These are phyloP conservation scores for Neurospora sp. DNA, from an alignment of 2,329 filamentous ascomycete genomes.

Conservation along the genomic window DNA sequence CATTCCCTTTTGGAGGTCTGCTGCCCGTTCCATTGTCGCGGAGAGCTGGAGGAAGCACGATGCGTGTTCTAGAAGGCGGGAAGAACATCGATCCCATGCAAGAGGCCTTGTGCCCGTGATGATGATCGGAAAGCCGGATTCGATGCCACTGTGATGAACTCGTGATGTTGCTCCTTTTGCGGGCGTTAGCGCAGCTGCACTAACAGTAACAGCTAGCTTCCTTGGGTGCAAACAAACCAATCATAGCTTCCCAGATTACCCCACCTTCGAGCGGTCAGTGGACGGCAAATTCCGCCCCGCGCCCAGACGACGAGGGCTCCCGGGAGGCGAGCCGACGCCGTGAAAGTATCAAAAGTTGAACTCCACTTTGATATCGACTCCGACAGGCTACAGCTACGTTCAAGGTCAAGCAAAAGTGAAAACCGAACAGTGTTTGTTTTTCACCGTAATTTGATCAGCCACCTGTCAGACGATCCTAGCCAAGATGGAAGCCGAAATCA, in stretches of 20 bases:
- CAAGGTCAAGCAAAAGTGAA: not conserved
- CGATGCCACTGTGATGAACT: not conserved
- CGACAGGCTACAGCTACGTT: not conserved
- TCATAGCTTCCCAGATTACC: not conserved
- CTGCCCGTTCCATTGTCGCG: not conserved
- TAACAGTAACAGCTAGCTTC: not conserved
- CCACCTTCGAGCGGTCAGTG: not conserved
- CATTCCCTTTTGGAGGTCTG: not conserved
- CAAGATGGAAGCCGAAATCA: constrained; percentile 79
- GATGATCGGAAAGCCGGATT: not conserved
- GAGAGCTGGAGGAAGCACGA: not conserved
- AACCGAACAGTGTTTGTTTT: not conserved
- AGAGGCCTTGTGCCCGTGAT: not conserved
- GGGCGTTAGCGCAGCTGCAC: not conserved
- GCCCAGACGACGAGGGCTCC: not conserved
- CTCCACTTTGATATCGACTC: not conserved
- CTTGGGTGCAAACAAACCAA: not conserved
- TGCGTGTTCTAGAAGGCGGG: not conserved
- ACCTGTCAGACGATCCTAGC: not conserved
- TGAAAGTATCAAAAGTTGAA: not conserved
- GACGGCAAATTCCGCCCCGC: not conserved
- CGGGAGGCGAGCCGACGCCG: not conserved
- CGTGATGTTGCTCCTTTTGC: not conserved
- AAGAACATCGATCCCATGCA: not conserved
- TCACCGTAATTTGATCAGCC: not conserved